Conservation (phyloP, 2,329 filamentous ascomycete species). For the Ophiostoma tasmaniense region DNA sequence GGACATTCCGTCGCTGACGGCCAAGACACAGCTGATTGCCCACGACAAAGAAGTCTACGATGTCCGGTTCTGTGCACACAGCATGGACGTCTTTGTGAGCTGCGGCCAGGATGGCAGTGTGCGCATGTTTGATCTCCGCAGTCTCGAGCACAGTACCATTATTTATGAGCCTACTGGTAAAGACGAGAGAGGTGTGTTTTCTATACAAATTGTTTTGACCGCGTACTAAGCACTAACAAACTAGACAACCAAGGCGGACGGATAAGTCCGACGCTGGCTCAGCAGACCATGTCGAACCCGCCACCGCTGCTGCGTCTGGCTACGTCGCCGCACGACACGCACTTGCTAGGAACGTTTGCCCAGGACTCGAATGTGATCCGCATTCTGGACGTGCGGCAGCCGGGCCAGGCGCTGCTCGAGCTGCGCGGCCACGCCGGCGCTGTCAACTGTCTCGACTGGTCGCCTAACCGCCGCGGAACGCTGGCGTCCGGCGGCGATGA, state of each 20-base stretch:
- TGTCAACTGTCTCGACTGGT: conserved; percentile 95
- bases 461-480: conserved; percentile 69
- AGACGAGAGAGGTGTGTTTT: conserved; percentile 54
- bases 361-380: conserved; percentile 87
- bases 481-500: conserved; percentile 90
- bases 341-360: conserved; percentile 94
- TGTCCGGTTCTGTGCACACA: conserved; percentile 94
- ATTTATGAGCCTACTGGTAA: conserved; percentile 97
- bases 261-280: conserved; percentile 65
- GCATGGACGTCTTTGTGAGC: conserved; percentile 96
- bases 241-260: conserved; percentile 49
- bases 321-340: conserved; percentile 89
- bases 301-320: conserved; percentile 72
- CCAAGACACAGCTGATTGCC: conserved; percentile 95
- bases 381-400: conserved; percentile 91
- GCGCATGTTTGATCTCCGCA: conserved; percentile 95
- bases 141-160: conserved; percentile 94
- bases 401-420: conserved; percentile 88
- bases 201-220: no score
- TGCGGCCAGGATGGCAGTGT: conserved; percentile 97
- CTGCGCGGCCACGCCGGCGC: conserved; percentile 78
- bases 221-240: not conserved
- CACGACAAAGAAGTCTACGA: conserved; percentile 99
- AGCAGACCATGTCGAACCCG: conserved; percentile 68
- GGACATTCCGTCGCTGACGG: conserved; percentile 96